Conservation (phyloP, 2,329 filamentous ascomycete species). For the Nemania serpens region DNA sequence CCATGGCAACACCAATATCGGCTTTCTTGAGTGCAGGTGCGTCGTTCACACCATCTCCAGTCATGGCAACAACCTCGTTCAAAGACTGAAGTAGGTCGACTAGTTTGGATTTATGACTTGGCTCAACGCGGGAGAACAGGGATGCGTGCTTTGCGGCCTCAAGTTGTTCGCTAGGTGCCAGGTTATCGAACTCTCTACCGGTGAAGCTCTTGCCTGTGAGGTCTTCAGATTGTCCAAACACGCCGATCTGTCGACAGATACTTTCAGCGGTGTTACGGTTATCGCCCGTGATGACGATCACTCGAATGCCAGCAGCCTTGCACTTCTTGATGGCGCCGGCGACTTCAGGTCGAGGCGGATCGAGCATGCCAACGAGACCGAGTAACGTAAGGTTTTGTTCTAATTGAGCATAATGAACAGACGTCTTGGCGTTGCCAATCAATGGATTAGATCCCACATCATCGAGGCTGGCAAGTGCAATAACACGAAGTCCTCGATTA, state of each 20-base stretch:
- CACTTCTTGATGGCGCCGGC: slow-evolving; percentile 84
- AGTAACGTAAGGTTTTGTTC: slow-evolving; percentile 95
- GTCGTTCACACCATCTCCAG: slow-evolving; percentile 97
- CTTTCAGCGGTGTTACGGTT: slow-evolving; percentile 97
- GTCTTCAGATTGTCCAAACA: slow-evolving; percentile 83
- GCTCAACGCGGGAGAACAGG: slow-evolving; percentile 95
- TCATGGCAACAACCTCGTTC: slow-evolving; percentile 98
- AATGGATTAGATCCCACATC: slow-evolving; percentile 73
- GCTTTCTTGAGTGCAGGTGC: slow-evolving; percentile 97
- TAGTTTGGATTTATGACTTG: slow-evolving; percentile 94
- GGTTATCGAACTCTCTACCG: slow-evolving; percentile 88
- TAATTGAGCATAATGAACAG: slow-evolving; percentile 80
- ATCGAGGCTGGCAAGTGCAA: slow-evolving; percentile 86
- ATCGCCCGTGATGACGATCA: slow-evolving; percentile 97
- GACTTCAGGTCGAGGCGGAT: slow-evolving; percentile 93
- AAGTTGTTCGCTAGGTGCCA: slow-evolving; percentile 78
- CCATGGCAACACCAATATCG: slow-evolving; percentile 99
- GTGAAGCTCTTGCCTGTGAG: slow-evolving; percentile 92
- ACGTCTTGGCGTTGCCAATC: slow-evolving; percentile 75
- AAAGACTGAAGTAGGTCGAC: slow-evolving; percentile 93
- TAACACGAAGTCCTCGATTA: slow-evolving; percentile 89
- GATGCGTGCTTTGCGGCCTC: slow-evolving; percentile 84
- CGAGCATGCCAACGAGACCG: slow-evolving; percentile 93
- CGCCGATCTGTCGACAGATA: slow-evolving; percentile 95
- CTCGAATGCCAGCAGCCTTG: slow-evolving; percentile 89